Conservation (phyloP, 495 filamentous ascomycete species). For the Aspergillus saccharolyticus region DNA sequence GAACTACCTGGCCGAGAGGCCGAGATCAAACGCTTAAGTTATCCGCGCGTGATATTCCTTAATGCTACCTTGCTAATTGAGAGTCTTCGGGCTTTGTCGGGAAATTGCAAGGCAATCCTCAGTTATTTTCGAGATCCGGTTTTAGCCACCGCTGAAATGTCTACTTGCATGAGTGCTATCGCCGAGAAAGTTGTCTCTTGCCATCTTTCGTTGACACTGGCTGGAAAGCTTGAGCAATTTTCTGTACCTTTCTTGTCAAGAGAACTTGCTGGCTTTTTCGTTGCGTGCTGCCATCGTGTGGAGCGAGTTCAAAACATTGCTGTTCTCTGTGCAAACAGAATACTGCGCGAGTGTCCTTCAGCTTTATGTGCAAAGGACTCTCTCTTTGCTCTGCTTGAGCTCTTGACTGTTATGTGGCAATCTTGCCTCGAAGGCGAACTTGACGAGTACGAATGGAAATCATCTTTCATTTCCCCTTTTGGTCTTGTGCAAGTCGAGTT, state of each 20-base stretch:
- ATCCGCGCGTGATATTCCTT: constrained; percentile 85
- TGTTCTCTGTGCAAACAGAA: constrained; percentile 71
- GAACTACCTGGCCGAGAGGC: constrained; percentile 68
- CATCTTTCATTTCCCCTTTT: constrained; percentile 67
- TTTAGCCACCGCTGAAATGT: constrained; percentile 71
- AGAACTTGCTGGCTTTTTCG: constrained; percentile 79
- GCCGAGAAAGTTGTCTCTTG: constrained; percentile 64
- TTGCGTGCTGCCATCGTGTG: constrained; percentile 86
- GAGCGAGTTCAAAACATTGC: constrained; percentile 83
- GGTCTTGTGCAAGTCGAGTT: constrained; percentile 79
- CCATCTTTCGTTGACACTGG: constrained; percentile 68
- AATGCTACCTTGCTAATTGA: constrained; percentile 83
- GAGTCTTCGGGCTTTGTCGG: constrained; percentile 71
- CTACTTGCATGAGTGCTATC: constrained; percentile 80
- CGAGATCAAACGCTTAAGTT: constrained; percentile 74
- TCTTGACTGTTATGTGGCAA: constrained; percentile 88
- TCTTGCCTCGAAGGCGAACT: constrained; percentile 92
- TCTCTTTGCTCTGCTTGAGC: constrained; percentile 84
- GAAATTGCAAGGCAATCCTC: constrained; percentile 81
- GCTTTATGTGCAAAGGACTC: constrained; percentile 84
- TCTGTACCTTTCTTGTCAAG: constrained; percentile 80
- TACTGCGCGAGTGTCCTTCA: constrained; percentile 79
- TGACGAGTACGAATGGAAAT: constrained; percentile 84
- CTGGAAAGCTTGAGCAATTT: constrained; percentile 65
- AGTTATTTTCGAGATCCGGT: constrained; percentile 89